phyloP scores from a whole-genome alignment of 78 protist genomes.

The Dictyostelium discoideum region DNA sequence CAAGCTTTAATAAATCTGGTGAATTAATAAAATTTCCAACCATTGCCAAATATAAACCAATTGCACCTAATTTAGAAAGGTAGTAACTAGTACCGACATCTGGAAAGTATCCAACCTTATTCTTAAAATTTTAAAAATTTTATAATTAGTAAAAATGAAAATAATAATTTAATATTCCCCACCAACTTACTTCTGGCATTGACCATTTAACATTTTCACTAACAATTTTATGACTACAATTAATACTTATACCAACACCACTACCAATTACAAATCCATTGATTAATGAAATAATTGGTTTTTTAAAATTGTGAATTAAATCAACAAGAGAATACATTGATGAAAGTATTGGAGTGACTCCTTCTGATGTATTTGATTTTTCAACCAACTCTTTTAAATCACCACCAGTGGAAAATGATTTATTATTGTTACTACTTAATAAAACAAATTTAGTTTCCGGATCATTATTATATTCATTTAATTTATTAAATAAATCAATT shows the following conservation, averaged over 20 bases:
- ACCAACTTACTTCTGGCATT: constrained; percentile 54
- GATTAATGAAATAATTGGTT: constrained; percentile 49
- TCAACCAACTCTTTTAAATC: constrained; percentile 13
- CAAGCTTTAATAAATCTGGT: not conserved
- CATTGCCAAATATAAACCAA: constrained; percentile 42
- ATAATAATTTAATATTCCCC: no score
- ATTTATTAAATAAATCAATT: not conserved
- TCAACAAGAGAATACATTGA: constrained; percentile 11
- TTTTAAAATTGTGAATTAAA: constrained; percentile 29
- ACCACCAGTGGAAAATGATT: constrained; percentile 58
- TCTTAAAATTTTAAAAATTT: no score
- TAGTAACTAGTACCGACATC: constrained; percentile 24
- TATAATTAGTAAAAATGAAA: no score
- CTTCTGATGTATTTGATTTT: not conserved
- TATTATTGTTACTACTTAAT: not conserved
- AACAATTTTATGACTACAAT: constrained; percentile 2
- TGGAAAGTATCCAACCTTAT: constrained; percentile 58
- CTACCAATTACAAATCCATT: constrained; percentile 76
- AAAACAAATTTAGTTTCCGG: not conserved
- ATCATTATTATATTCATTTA: constrained; percentile 27
- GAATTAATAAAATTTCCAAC: not conserved
- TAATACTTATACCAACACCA: constrained; percentile 58
- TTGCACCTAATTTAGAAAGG: constrained; percentile 13
- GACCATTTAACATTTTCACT: constrained; percentile 49
- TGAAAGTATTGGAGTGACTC: not conserved